Conservation (phyloP, 2,329 filamentous ascomycete species). For the Trichoderma koningii region DNA sequence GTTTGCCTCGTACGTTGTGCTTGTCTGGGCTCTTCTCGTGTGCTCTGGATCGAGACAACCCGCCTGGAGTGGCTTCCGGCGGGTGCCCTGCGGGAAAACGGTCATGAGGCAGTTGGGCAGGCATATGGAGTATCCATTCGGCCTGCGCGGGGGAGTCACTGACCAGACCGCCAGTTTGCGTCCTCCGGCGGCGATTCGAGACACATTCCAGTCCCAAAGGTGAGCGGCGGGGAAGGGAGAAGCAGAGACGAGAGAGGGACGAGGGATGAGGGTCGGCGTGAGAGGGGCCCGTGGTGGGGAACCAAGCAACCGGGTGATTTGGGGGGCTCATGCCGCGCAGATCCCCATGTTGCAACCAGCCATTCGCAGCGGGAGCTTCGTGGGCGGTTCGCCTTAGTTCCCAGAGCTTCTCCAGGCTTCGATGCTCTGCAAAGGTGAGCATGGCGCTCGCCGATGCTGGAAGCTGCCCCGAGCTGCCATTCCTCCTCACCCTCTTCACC, state of each 20-base stretch:
- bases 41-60: constrained; percentile 14
- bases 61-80: not conserved
- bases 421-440: not conserved
- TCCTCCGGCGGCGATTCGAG: constrained; percentile 10
- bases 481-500: not conserved
- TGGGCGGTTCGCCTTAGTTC: not conserved
- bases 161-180: constrained; percentile 25
- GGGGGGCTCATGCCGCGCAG: constrained; percentile 14
- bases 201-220: constrained; percentile 22
- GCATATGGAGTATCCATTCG: not conserved
- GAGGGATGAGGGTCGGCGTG: not conserved
- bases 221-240: constrained; percentile 15
- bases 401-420: constrained; percentile 7
- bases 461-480: not conserved
- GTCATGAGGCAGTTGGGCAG: constrained; percentile 16
- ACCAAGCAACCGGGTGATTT: constrained; percentile 3
- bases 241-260: not conserved
- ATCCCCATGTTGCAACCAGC: constrained; percentile 2
- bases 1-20: constrained; percentile 2
- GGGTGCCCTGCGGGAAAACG: constrained; percentile 21
- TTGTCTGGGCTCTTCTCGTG: not conserved
- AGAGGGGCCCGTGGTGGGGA: constrained; percentile 11
- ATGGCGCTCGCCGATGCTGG: not conserved
- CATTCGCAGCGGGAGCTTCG: not conserved
- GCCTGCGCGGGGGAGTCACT: not conserved